Evolutionary conservation across 495 filamentous ascomycete species (phyloP), one percentile per base, ranked within the genome.

Genomic region (Lasiosphaeris hirsuta): DNA sequence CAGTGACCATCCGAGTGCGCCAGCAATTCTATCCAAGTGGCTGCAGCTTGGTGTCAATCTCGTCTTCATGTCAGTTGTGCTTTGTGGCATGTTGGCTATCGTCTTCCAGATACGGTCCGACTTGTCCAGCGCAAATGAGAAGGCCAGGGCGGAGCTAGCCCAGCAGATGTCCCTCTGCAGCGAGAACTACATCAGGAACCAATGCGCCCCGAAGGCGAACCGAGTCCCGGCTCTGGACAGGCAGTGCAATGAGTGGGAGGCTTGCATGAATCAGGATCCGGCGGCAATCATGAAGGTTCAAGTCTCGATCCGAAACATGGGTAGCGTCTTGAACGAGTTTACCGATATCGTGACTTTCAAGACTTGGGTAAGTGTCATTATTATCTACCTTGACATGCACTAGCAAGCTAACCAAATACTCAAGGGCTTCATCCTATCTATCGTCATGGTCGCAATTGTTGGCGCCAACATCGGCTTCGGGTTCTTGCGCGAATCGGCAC

Each of bases 11-110:
- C 92, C 92, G 0, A 83, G 86, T 61, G 82, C 96, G n/a, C 94
- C 94, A 5, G 81, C 86, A 52, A 88, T 96, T 50, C 75, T 97
- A 17, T 91, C 90, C 30, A 88, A 83, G 70, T 98, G 92, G 81
- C 74, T 90, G 10, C 89, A 93, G 59, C 78, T 97, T 40, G 69
- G 81, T 8, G 85, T 96, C 65, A 97, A 96, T 66, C 58, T 89
- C 57, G 78, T 88, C 58, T 74, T 96, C 4, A 81, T 90, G 9
- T 73, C 80, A 40, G 71, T 84, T 9, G 76, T 84, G 9, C 76
- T 93, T 15, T 92, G 86, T 68, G 75, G 87, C n/a, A 73, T 91
- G 35, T 90, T 85, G 63, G 77, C 78, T 13, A 82, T 92, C 70
- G 81, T 88, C 62, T 68, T 77, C 17, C 85, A 90, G 6, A 84